These are phyloP conservation scores for Calonectria pteridis DNA, from an alignment of 2,329 filamentous ascomycete species.

Conservation along the genomic window DNA sequence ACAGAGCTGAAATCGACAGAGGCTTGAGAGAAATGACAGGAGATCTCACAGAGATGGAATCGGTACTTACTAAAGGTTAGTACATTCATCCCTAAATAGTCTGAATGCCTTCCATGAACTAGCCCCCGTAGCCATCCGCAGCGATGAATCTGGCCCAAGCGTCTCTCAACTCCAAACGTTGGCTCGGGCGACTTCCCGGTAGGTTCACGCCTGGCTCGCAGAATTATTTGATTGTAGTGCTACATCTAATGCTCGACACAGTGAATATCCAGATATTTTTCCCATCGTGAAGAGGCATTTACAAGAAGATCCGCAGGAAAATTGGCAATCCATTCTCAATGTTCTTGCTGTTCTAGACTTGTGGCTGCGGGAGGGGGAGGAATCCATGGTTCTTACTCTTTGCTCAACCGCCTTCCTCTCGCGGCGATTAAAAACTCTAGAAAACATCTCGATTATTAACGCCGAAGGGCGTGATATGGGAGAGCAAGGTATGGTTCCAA, in stretches of 20 bases:
- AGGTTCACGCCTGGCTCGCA: not conserved
- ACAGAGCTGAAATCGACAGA: not conserved
- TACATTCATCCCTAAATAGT: not conserved
- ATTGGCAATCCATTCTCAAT: not conserved
- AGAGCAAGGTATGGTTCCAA: not conserved
- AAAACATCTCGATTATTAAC: not conserved
- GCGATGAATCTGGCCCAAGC: not conserved
- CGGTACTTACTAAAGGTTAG: not conserved
- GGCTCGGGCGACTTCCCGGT: not conserved
- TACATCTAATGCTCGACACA: not conserved
- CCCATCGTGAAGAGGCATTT: not conserved
- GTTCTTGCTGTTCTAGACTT: not conserved
- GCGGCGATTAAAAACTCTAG: not conserved
- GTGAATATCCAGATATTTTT: not conserved
- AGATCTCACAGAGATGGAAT: not conserved
- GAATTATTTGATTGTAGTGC: not conserved
- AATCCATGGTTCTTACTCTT: not conserved
- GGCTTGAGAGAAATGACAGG: not conserved
- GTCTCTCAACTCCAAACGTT: not conserved
- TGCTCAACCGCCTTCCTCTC: not conserved
- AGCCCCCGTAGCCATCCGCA: not conserved
- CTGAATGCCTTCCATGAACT: not conserved
- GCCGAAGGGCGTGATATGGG: not conserved
- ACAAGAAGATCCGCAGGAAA: not conserved
- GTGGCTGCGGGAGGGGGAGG: not conserved